A percentile compares a stretch with the other conserved stretches of the same genome.
Conservation (phyloP, 2,329 filamentous ascomycete genomes). For the Aspergillus felis region DNA sequence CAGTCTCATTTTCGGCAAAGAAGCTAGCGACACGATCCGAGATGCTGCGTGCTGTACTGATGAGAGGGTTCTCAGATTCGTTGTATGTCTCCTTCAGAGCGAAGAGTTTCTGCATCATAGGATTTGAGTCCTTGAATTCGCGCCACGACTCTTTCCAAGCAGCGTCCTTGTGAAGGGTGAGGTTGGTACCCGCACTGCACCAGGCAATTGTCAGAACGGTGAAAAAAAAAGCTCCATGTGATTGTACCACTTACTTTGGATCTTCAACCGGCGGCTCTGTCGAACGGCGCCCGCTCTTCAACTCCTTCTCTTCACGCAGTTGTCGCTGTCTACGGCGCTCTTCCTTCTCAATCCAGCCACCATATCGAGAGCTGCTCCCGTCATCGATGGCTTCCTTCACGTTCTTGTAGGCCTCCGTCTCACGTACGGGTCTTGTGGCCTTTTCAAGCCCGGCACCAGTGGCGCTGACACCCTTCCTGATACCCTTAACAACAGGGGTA, state of each 20-base stretch:
- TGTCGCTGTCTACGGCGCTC: conserved; percentile 80
- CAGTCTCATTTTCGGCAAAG: conserved; percentile 98
- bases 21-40: conserved; percentile 90
- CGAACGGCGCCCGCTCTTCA: conserved; percentile 48
- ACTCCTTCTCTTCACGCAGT: conserved; percentile 61
- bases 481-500: conserved; percentile 84
- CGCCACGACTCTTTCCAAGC: conserved; percentile 99
- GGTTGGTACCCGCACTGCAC: conserved; percentile 79
- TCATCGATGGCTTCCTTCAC: conserved; percentile 97
- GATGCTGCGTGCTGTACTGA: conserved; percentile 88
- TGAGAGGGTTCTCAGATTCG: conserved; percentile 94
- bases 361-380: conserved; percentile 91
- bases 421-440: conserved; percentile 86
- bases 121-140: conserved; percentile 87
- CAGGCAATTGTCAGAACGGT: conserved; percentile 27
- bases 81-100: conserved; percentile 82
- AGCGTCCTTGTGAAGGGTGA: conserved; percentile 94
- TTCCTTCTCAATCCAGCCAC: conserved; percentile 95
- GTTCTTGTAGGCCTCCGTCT: conserved; percentile 90
- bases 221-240: conserved; percentile 6
- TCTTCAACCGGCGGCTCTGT: conserved; percentile 71
- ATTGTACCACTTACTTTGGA: conserved; percentile 65
- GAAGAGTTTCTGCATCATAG: conserved; percentile 83
- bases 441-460: conserved; percentile 88
- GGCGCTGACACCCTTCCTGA: conserved; percentile 77